Base-by-base conservation (phyloP, 2,329 filamentous ascomycete species). In the Paraphaeosphaeria minitans region DNA sequence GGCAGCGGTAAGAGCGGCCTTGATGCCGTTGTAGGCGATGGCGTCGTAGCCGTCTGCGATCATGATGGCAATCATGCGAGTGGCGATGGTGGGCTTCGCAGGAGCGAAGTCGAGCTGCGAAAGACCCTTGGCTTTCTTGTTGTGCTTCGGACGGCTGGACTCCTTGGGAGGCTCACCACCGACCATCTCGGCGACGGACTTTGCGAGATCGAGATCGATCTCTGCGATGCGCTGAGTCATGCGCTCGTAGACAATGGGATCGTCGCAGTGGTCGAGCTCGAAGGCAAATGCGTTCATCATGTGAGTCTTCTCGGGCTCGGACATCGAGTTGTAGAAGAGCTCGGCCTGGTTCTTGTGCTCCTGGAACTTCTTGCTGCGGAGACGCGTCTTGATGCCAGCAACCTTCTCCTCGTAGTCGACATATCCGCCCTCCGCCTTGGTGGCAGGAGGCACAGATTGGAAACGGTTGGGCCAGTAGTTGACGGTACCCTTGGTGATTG, bases 391-490 rank as follows among this genome's bases (percentile, higher is more conserved):
- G 72, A 91, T 87, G 3, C 90, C 90, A 4, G 80, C 80, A 1
- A 91, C 77, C 74, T 87, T 89, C 59, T 86, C 79, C 0, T 87
- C 84, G 65, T 87, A 89, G 48, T 92, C 89, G 4, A 86, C 74
- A 64, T 92, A 95, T 0, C 84, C 89, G 1, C 88, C 89, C 62
- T 92, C 85, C 1, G 83, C 77, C 3, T 78, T 69, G 0, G 80
- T 82, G 0, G 89, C 87, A 0, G 91, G 89, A 0, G 89, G 88
- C 12, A 83, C 80, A 1, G 83, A 80, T 1, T 85, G 83, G 68
- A 85, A 88, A 2, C 90, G 84, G 77, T 93, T 93, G 0, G 90
- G 90, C 88, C 88, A 93, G 77, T 93, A 93, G 78, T 93, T 93
- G 64, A 90, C 85, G 0, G 83, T 87, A 48, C 90, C 88, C 70